Base-by-base conservation (phyloP, 768 basidiomycete species). In the Arthromyces matolae region DNA sequence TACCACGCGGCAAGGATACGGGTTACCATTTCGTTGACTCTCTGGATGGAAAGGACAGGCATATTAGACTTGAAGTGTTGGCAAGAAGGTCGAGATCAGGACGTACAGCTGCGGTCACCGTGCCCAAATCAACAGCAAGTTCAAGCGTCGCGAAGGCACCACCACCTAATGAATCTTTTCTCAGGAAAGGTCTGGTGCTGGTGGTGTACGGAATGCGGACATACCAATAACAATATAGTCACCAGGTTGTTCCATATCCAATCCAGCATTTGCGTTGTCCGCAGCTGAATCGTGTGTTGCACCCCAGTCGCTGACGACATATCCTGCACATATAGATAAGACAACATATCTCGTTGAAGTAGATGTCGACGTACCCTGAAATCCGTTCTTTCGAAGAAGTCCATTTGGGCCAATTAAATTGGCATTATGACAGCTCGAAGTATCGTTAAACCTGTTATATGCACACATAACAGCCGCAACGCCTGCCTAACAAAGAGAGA, bases 371-470 rank as follows among this genome's bases (percentile, higher is more conserved):
- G 14, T 40, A 68, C 74, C 75, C 62, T 71, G 62, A 60, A 76
- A 76, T 3, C 75, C 75, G 44, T 62, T 63, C 39, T 58, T 63
- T 32, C 62, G 67, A 45, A 76, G 55, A 20, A 71, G 51, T 1
- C 72, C 72, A 42, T 64, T 53, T 3, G 68, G 64, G 12, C 73
- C 72, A 22, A 84, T 59, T 10, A 78, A 63, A 25, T 67, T 70
- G 16, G 72, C 67, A 51, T 84, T 78, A 52, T 85, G 80, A 57
- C 84, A 85, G 0, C 83, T 78, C 14, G 80, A 83, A 1, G 84
- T 83, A 3, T 71, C 69, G 46, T 83, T 82, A 53, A 82, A 60
- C 35, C 77, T 71, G 52, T 81, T 80, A 53, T 72, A 77, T 7
- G 72, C 70, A 50, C 76, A 73, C 78, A 81, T 80, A 8, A 80